phyloP scores from a whole-genome alignment of 257 asterid genomes.

The Nicotiana paniculata region DNA sequence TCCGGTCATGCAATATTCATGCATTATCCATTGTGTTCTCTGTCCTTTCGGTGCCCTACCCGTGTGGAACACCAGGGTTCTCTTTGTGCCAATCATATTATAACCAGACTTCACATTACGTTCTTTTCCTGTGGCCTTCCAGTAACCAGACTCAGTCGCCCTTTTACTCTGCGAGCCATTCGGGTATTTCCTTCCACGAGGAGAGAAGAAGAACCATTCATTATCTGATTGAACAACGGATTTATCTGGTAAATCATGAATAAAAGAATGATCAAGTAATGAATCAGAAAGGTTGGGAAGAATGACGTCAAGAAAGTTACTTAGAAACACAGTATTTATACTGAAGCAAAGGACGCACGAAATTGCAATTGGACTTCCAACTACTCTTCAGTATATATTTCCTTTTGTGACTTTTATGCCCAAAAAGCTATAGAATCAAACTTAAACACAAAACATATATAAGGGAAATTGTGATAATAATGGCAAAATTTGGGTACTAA shows the following conservation, averaged over 20 bases:
- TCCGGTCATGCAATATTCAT: conserved; percentile 56
- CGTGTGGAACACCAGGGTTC: conserved; percentile 79
- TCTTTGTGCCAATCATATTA: conserved; percentile 59
- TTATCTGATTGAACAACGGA: conserved; percentile 57
- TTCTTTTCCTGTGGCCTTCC: conserved; percentile 95
- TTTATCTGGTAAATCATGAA: conserved; percentile 36
- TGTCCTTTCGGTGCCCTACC: conserved; percentile 91
- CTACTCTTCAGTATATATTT: not conserved
- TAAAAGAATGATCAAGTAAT: conserved; percentile 10
- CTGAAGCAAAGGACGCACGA: not conserved
- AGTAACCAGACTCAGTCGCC: conserved; percentile 72
- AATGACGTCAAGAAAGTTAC: not conserved
- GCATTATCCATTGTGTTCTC: conserved; percentile 95
- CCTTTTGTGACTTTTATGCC: not conserved
- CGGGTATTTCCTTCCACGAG: conserved; percentile 85
- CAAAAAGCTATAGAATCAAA: not conserved
- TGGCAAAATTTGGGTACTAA: not conserved
- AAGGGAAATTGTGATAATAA: not conserved
- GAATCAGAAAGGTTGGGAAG: not conserved
- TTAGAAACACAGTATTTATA: not conserved
- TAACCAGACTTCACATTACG: conserved; percentile 66
- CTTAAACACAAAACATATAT: not conserved
- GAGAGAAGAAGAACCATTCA: conserved; percentile 90
- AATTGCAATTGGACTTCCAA: not conserved
- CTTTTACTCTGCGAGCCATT: conserved; percentile 83